Evolutionary conservation across 1,139 yeast genomes (phyloP).

Genomic region (Taphrina wiesneri): DNA sequence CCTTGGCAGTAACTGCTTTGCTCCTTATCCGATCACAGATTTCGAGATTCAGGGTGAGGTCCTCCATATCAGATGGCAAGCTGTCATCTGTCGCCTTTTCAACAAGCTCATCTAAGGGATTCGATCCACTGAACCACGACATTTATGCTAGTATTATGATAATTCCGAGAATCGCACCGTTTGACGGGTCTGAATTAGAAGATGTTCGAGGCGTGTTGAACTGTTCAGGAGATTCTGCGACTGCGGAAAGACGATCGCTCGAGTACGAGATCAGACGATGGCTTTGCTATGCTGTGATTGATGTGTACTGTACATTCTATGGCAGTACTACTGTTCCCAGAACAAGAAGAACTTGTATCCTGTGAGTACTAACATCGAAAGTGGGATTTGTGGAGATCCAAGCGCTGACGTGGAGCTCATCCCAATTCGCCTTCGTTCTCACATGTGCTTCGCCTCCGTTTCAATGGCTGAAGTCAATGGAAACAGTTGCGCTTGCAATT

Average conservation of each 20-base stretch:
- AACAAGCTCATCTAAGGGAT: constrained; percentile 36
- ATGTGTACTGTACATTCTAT: neutral
- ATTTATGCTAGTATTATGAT: constrained; percentile 26
- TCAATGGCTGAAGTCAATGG: neutral
- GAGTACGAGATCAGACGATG: too few species aligned
- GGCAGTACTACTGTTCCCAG: too few species aligned
- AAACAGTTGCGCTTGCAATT: neutral
- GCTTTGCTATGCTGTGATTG: neutral
- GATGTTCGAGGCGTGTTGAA: neutral
- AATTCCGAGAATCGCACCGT: too few species aligned
- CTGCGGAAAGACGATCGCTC: too few species aligned
- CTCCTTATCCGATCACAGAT: constrained; percentile 85
- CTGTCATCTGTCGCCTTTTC: constrained; percentile 74
- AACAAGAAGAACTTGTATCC: too few species aligned
- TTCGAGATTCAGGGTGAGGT: constrained; percentile 75
- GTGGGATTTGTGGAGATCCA: constrained; percentile 1
- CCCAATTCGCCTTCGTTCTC: neutral
- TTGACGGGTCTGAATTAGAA: too few species aligned
- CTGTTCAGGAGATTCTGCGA: too few species aligned
- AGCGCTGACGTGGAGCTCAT: constrained; percentile 5
- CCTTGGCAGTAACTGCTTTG: constrained; percentile 76
- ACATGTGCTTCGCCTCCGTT: constrained; percentile 11
- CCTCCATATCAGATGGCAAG: constrained; percentile 89
- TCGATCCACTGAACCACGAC: constrained; percentile 41
- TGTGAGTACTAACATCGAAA: neutral